Evolutionary conservation across 2,329 filamentous ascomycete genomes (phyloP).

Genomic region (Magnaporthiopsis poae): DNA sequence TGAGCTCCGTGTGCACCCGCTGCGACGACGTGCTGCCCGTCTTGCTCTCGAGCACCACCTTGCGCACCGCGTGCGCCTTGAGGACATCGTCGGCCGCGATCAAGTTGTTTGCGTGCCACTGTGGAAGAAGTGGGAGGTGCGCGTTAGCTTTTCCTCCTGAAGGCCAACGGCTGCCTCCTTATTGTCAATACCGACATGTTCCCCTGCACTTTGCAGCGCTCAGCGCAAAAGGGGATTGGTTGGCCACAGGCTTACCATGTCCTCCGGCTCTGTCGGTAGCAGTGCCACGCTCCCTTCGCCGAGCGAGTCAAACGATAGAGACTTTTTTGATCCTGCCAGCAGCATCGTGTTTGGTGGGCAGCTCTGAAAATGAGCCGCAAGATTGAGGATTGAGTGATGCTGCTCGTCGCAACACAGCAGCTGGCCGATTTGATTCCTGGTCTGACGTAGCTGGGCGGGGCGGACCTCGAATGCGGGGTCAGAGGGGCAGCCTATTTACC

Average conservation of each 20-base stretch:
- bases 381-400: not conserved
- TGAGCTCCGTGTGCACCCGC: conserved; percentile 48
- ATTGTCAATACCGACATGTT: not conserved
- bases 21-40: conserved; percentile 38
- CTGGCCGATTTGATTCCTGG: not conserved
- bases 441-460: not conserved
- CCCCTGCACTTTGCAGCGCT: not conserved
- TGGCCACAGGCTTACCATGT: conserved; percentile 29
- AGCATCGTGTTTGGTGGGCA: conserved; percentile 22
- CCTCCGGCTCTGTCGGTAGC: conserved; percentile 32
- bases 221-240: not conserved
- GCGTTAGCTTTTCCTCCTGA: conserved; percentile 5
- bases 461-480: not conserved
- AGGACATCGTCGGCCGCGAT: conserved; percentile 44
- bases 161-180: not conserved
- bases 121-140: not conserved
- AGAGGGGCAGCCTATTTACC: not conserved
- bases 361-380: too few species aligned
- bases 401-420: too few species aligned
- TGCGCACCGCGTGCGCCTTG: conserved; percentile 45
- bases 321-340: conserved; percentile 27
- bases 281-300: conserved; percentile 29
- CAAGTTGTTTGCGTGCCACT: conserved; percentile 53
- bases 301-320: conserved; percentile 26
- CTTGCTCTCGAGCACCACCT: conserved; percentile 37